Conservation (phyloP, 139 green algal genomes). For the Volvox africanus region DNA sequence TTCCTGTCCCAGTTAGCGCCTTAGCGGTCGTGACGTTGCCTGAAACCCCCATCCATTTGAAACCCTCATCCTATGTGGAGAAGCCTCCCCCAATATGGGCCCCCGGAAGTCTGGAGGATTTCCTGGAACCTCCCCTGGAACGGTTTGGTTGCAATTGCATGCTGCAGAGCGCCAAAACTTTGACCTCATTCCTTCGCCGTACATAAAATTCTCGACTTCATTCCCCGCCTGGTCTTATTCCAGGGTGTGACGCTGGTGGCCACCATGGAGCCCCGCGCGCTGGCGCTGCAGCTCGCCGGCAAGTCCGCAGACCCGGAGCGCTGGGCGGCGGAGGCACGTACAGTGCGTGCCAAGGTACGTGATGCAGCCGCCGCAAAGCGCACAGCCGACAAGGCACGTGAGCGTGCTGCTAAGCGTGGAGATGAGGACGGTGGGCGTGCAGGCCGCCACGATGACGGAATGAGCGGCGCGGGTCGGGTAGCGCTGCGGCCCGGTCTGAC, state of each 20-base stretch:
- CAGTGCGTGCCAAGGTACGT: neutral
- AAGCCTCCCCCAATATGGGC: too few species aligned
- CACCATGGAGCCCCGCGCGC: conserved; percentile 26
- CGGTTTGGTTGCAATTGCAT: too few species aligned
- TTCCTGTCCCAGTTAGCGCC: too few species aligned
- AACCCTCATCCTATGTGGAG: too few species aligned
- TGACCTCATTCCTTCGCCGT: too few species aligned
- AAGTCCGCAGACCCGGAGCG: conserved; percentile 32
- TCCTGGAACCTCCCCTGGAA: too few species aligned
- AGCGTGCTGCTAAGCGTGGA: conserved; percentile 13
- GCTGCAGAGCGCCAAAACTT: too few species aligned
- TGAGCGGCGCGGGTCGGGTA: conserved; percentile 20
- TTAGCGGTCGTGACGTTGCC: too few species aligned
- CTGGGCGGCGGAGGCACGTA: conserved; percentile 25
- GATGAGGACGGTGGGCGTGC: conserved; percentile 10
- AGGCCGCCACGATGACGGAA: neutral
- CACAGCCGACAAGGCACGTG: neutral
- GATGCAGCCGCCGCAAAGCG: conserved; percentile 20
- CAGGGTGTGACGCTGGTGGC: conserved; percentile 59
- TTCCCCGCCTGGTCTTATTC: neutral
- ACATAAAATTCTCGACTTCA: too few species aligned
- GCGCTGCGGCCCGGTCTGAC: conserved; percentile 40
- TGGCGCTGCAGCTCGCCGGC: conserved; percentile 64
- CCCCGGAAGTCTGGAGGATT: too few species aligned
- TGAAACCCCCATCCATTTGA: too few species aligned